Conservation (phyloP, 129 eudicot genomes). For the Pseudognaphalium luteoalbum region DNA sequence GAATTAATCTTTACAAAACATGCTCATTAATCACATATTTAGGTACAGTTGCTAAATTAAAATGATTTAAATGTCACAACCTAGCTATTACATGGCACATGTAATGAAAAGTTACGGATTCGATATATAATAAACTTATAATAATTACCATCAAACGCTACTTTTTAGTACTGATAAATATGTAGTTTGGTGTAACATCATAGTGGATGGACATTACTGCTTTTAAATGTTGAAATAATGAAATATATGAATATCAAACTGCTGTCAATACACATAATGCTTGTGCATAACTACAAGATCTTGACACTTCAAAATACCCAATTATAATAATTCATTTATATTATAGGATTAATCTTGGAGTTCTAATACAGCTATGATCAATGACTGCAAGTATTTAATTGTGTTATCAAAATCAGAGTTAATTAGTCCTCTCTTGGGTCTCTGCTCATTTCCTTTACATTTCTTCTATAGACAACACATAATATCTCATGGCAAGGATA, state of each 20-base stretch:
- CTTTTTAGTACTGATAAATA: too few species aligned
- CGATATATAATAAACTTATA: too few species aligned
- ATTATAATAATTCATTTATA: neutral
- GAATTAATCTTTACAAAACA: too few species aligned
- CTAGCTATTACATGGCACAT: too few species aligned
- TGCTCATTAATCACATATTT: too few species aligned
- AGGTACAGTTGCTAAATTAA: too few species aligned
- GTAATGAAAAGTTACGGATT: too few species aligned
- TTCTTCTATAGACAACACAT: neutral
- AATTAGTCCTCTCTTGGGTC: neutral
- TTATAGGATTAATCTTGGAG: neutral
- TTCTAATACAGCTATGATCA: neutral
- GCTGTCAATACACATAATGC: neutral
- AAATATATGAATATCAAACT: neutral
- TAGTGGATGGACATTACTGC: neutral
- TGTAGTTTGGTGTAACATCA: neutral
- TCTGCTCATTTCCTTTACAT: neutral
- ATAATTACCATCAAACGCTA: too few species aligned
- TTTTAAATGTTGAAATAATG: neutral
- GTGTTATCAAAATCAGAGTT: neutral
- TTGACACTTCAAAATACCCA: neutral
- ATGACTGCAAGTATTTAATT: neutral
- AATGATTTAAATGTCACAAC: too few species aligned
- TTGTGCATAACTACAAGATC: neutral
- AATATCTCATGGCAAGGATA: neutral